phyloP scores from a whole-genome alignment of 352 stramenopile species.

The Globisporangium sylvaticum region DNA sequence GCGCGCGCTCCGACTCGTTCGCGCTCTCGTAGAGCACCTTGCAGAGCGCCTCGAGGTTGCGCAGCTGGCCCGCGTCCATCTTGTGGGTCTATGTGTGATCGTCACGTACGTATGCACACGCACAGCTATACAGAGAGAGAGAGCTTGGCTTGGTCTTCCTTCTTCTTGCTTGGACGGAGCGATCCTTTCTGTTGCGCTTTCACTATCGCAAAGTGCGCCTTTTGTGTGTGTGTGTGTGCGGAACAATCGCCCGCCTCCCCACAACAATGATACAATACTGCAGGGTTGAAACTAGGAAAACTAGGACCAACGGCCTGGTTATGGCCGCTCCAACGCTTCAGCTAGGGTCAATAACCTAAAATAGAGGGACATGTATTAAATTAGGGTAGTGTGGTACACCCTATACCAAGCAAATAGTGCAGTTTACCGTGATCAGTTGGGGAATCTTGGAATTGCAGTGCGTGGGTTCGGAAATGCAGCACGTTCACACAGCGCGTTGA shows the following conservation, averaged over 20 bases:
- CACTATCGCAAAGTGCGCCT: conserved; percentile 6
- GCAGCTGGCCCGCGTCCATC: conserved; percentile 80
- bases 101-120: background rate
- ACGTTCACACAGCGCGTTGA: background rate
- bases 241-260: background rate
- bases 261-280: background rate
- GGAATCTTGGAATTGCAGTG: background rate
- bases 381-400: background rate
- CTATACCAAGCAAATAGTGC: background rate
- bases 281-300: background rate
- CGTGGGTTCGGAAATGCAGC: too few relatives aligned
- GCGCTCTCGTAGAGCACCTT: conserved; percentile 73
- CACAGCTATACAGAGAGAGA: background rate
- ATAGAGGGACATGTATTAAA: background rate
- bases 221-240: background rate
- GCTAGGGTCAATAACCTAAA: background rate
- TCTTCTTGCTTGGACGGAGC: conserved; percentile 2
- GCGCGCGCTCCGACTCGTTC: conserved; percentile 65
- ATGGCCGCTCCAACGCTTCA: background rate
- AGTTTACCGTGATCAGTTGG: background rate
- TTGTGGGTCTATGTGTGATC: background rate
- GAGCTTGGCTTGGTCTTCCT: background rate
- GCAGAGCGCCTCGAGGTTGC: conserved; percentile 77
- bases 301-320: background rate
- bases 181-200: conserved; percentile 5